Base-by-base conservation (phyloP, 1,139 yeast genomes). In the Candida tetrigidarum region DNA sequence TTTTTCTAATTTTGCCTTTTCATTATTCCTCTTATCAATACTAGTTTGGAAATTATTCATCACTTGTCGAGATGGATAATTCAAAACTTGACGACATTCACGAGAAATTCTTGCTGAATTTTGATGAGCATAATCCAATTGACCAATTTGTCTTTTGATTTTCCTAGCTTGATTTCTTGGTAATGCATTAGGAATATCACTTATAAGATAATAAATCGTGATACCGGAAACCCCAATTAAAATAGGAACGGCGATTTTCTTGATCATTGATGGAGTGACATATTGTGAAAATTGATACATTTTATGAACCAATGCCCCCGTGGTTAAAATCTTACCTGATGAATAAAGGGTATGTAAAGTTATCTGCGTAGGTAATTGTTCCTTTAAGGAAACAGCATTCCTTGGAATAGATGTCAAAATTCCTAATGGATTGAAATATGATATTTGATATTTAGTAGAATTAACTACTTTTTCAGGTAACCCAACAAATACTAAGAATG, bases 151-250 rank as follows among this genome's bases (percentile, higher is more conserved):
- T 7, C 60, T 61, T 50, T 78, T 80, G 52, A 92, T 80, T 63
- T 87, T 90, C 44, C 76, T 73, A 0, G 96, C 90, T 49, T 91
- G 77, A 47, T 91, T 91, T 55, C 91, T 75, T 19, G 97, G 96
- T 56, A 89, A 80, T 0, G 98, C 96, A 55, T 86, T 80, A 2
- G 97, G 97, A 14, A 95, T 82, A 62, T 93, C 99, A 45, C 75
- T 73, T 10, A 90, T 68, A 49, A 91, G 63, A 57, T 88, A 90
- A 35, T 84, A 83, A 0, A 82, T 67, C 0, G 91, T 80, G 23
- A 83, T 72, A 1, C 84, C 78, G 4, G 83, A 67, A 1, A 80
- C 78, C 12, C 84, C 73, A 4, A 84, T 53, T 1, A 78, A 54
- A 0, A 82, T 54, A 0, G 85, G 89, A 2, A 67, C 57, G 1